A percentile compares a stretch with the other conserved stretches of the same genome.
These are phyloP conservation scores for Ochetophila trinervis DNA, from an alignment of 306 rosid genomes.

Conservation along the genomic window DNA sequence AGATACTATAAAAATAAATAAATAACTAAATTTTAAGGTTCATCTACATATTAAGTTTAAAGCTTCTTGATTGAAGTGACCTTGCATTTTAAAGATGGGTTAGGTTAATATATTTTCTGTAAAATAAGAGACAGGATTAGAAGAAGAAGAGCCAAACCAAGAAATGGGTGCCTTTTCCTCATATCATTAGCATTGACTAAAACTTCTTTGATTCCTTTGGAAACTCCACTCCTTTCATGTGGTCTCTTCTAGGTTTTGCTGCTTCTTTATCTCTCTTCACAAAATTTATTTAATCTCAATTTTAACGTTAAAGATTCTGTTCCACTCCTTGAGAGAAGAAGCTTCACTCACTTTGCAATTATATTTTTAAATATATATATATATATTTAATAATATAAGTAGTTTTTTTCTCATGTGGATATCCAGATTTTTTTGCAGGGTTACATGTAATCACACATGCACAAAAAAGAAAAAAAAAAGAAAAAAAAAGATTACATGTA, in stretches of 20 bases:
- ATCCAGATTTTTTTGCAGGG: background rate
- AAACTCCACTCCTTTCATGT: slow-evolving; percentile 13
- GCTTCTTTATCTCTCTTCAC: slow-evolving; percentile 11
- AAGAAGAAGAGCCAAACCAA: slow-evolving; percentile 29
- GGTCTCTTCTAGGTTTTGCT: slow-evolving; percentile 22
- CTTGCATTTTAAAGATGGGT: too few species aligned
- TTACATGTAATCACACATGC: too few species aligned
- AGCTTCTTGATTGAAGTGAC: too few species aligned
- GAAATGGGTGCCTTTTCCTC: slow-evolving; percentile 20
- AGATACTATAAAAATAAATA: too few species aligned
- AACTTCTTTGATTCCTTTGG: slow-evolving; percentile 21
- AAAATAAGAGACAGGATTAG: slow-evolving; percentile 12
- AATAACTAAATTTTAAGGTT: too few species aligned
- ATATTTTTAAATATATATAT: background rate
- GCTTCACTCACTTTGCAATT: slow-evolving; percentile 28
- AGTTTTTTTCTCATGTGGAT: background rate
- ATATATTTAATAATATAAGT: background rate
- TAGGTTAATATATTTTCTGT: background rate
- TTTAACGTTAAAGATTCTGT: slow-evolving; percentile 32
- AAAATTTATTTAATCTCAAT: slow-evolving; percentile 17
- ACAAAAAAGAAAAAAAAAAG: too few species aligned
- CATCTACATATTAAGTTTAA: too few species aligned
- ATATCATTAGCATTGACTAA: slow-evolving; percentile 32
- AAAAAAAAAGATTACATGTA: too few species aligned
- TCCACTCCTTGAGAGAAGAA: slow-evolving; percentile 32